Conservation (phyloP, 495 filamentous ascomycete species). For the Aspergillus hancockii region DNA sequence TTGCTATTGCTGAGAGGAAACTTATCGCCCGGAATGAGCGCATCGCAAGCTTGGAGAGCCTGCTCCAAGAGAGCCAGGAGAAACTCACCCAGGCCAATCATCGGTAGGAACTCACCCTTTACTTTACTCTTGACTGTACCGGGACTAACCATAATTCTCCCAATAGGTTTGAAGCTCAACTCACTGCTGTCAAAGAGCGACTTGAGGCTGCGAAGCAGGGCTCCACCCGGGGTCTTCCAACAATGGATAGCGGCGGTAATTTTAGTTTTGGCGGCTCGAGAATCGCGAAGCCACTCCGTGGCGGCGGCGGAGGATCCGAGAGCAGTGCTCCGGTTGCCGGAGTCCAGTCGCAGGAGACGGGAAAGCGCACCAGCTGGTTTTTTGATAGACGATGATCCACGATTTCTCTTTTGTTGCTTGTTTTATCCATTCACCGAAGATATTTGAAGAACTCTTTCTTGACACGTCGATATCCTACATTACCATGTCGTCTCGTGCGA, state of each 20-base stretch:
- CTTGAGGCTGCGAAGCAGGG: constrained; percentile 93
- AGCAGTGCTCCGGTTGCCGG: constrained; percentile 38
- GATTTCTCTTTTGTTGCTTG: constrained; percentile 28
- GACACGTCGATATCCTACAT: constrained; percentile 12
- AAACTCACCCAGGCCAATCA: constrained; percentile 95
- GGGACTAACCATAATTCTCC: constrained; percentile 8
- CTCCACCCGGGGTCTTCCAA: constrained; percentile 76
- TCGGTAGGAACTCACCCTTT: constrained; percentile 61
- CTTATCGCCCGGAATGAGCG: constrained; percentile 95
- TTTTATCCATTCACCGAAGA: constrained; percentile 27
- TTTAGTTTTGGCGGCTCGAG: constrained; percentile 79
- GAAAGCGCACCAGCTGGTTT: constrained; percentile 53
- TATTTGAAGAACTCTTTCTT: constrained; percentile 17
- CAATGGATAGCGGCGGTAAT: constrained; percentile 58
- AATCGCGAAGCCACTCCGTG: constrained; percentile 95
- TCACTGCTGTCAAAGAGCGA: constrained; percentile 95
- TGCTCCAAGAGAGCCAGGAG: constrained; percentile 96
- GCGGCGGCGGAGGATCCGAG: constrained; percentile 65
- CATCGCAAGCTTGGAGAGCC: constrained; percentile 84
- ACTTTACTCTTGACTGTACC: neutral
- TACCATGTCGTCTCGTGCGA: constrained; percentile 5
- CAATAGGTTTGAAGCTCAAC: constrained; percentile 89
- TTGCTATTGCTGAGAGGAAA: constrained; percentile 96
- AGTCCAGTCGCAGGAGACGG: constrained; percentile 49
- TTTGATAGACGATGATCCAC: constrained; percentile 50